Evolutionary conservation across 73 alveolate species (phyloP).

Genomic region (Durusdinium trenchii): DNA sequence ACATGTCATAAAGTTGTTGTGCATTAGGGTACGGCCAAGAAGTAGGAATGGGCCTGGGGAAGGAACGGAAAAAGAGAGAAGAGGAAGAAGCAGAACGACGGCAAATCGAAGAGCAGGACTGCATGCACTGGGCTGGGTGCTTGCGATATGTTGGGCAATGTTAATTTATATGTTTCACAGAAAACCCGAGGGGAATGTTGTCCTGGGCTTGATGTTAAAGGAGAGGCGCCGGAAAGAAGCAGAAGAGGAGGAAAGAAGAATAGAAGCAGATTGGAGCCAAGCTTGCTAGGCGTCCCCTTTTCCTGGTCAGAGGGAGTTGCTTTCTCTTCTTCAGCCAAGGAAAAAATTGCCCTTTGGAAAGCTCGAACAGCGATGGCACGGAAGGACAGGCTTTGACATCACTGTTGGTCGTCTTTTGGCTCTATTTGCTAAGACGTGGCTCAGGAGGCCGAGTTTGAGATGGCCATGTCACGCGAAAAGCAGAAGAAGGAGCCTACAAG

Average conservation of each 20-base stretch:
- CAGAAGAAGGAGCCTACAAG: conserved; percentile 42
- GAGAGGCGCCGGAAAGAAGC: conserved; percentile 51
- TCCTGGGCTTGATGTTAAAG: background rate
- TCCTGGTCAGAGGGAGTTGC: no score
- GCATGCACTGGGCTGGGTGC: no score
- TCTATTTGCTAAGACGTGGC: background rate
- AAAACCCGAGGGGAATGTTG: background rate
- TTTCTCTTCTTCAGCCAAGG: background rate
- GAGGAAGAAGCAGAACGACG: background rate
- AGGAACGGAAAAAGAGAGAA: conserved; percentile 27
- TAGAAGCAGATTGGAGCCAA: background rate
- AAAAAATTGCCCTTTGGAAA: conserved; percentile 70
- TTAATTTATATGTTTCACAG: background rate
- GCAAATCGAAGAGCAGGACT: background rate
- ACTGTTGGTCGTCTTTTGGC: background rate
- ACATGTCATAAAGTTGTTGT: background rate
- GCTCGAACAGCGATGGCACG: conserved; percentile 78
- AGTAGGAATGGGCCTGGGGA: background rate
- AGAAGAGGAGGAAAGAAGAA: conserved; percentile 65
- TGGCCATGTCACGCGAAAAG: conserved; percentile 31
- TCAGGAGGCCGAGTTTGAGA: conserved; percentile 83
- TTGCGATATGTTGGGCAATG: no score
- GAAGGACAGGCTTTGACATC: background rate
- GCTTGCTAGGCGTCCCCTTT: background rate
- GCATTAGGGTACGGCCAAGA: background rate